A percentile compares a stretch with the other conserved stretches of the same genome.
Evolutionary conservation across 2,329 filamentous ascomycete species (phyloP).

Genomic region (Penicillium sp.): DNA sequence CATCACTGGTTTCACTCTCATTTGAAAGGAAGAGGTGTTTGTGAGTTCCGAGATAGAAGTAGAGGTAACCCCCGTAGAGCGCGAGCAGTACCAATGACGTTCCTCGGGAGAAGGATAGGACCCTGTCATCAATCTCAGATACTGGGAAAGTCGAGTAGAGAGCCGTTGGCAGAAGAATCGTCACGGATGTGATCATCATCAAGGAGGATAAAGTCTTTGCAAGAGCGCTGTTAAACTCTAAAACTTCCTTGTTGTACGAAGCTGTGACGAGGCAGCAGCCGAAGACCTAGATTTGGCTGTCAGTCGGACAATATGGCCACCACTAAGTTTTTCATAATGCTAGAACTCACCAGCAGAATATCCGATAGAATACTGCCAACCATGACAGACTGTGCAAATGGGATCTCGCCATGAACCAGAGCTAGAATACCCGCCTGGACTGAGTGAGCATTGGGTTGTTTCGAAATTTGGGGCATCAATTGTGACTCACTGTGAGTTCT

Average conservation of each 20-base stretch:
- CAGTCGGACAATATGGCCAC: background rate
- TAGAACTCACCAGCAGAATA: conserved; percentile 62
- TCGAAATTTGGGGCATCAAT: background rate
- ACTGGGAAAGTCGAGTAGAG: conserved; percentile 59
- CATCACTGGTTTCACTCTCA: conserved; percentile 8
- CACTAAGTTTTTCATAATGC: background rate
- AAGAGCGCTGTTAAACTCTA: conserved; percentile 46
- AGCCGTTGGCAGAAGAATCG: conserved; percentile 69
- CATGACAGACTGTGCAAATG: conserved; percentile 89
- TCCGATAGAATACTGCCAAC: conserved; percentile 87
- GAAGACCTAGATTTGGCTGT: conserved; percentile 46
- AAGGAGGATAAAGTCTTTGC: conserved; percentile 53
- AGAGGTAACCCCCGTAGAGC: conserved; percentile 68
- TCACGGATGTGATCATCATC: conserved; percentile 68
- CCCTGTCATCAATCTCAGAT: conserved; percentile 48
- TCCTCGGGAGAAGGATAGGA: conserved; percentile 67
- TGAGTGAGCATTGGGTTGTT: background rate
- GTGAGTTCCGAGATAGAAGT: conserved; percentile 71
- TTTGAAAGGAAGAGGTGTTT: conserved; percentile 61
- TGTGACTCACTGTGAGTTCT: conserved; percentile 11
- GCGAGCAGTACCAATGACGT: conserved; percentile 68
- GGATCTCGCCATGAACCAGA: conserved; percentile 73
- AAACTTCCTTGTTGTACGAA: conserved; percentile 64
- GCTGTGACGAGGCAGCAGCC: conserved; percentile 72
- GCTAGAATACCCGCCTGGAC: conserved; percentile 73